phyloP scores from a whole-genome alignment of 208 protist genomes.

The Leishmania major region DNA sequence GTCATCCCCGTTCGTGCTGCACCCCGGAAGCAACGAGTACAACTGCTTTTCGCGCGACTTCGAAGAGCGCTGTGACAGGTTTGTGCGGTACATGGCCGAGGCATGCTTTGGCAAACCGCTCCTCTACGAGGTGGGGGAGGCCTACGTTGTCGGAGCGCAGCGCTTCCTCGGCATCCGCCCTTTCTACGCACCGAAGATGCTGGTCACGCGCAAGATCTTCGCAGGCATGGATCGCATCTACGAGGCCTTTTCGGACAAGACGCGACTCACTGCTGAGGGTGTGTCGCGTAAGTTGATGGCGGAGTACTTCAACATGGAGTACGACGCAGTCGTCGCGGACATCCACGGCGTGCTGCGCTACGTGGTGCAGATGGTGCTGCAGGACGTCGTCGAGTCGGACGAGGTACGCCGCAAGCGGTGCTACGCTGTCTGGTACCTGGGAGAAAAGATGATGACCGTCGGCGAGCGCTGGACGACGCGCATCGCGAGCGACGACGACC shows the following conservation, averaged over 20 bases:
- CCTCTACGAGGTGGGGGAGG: constrained; percentile 76
- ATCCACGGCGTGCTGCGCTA: constrained; percentile 62
- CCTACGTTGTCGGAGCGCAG: constrained; percentile 76
- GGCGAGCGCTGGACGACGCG: constrained; percentile 47
- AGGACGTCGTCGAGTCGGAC: constrained; percentile 59
- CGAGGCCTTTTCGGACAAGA: constrained; percentile 53
- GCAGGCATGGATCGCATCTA: constrained; percentile 67
- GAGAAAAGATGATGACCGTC: constrained; percentile 71
- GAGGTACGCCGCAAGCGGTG: constrained; percentile 64
- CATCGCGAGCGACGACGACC: constrained; percentile 58
- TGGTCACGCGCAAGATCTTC: constrained; percentile 67
- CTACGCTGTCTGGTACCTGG: constrained; percentile 87
- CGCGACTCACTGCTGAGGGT: constrained; percentile 34
- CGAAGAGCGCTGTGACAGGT: constrained; percentile 69
- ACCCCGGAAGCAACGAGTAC: constrained; percentile 59
- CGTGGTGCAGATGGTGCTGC: constrained; percentile 72
- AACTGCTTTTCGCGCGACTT: constrained; percentile 85
- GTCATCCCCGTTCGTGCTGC: constrained; percentile 45
- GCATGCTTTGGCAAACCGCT: constrained; percentile 85
- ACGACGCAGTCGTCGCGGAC: constrained; percentile 79
- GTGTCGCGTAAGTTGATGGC: constrained; percentile 58
- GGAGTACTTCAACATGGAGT: constrained; percentile 90
- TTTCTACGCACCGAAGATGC: constrained; percentile 83
- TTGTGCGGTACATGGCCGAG: constrained; percentile 52
- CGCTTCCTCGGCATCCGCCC: constrained; percentile 79